A percentile compares a stretch with the other conserved stretches of the same genome.
Evolutionary conservation across 1,284 basidiomycete genomes (phyloP).

Genomic region (Ceratorhiza oryzae-sativae): DNA sequence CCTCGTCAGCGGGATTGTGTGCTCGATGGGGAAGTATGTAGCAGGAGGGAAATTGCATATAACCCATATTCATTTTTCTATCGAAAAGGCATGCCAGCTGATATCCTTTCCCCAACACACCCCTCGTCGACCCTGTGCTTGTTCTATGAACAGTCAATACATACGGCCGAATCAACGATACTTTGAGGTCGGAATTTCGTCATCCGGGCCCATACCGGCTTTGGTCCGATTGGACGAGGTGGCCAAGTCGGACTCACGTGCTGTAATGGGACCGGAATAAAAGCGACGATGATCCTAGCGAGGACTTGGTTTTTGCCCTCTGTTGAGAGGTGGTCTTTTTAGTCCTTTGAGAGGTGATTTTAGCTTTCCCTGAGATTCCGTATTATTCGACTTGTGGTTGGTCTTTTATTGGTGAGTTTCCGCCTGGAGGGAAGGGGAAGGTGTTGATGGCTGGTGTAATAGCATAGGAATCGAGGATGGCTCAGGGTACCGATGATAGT

Average conservation of each 20-base stretch:
- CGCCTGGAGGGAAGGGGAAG: background rate
- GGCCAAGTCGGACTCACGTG: background rate
- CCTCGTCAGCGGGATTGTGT: too few relatives aligned
- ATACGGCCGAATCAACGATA: background rate
- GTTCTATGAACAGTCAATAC: background rate
- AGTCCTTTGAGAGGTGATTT: too few relatives aligned
- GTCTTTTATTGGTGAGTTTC: background rate
- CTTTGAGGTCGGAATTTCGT: background rate
- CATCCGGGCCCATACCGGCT: background rate
- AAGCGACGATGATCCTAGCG: background rate
- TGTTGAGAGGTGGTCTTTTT: background rate
- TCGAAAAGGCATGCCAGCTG: too few relatives aligned
- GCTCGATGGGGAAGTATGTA: too few relatives aligned
- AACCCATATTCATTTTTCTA: too few relatives aligned
- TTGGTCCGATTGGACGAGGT: constrained; percentile 2
- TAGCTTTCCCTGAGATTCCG: too few relatives aligned
- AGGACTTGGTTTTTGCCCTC: background rate
- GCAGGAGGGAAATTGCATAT: too few relatives aligned
- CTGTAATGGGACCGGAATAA: background rate
- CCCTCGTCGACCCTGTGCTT: too few relatives aligned
- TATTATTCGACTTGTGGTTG: too few relatives aligned
- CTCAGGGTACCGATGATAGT: background rate
- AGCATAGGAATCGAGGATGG: background rate
- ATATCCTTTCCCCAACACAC: too few relatives aligned
- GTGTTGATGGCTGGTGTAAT: background rate